Conservation (phyloP, 352 stramenopile species). For the Thraustotheca clavata region DNA sequence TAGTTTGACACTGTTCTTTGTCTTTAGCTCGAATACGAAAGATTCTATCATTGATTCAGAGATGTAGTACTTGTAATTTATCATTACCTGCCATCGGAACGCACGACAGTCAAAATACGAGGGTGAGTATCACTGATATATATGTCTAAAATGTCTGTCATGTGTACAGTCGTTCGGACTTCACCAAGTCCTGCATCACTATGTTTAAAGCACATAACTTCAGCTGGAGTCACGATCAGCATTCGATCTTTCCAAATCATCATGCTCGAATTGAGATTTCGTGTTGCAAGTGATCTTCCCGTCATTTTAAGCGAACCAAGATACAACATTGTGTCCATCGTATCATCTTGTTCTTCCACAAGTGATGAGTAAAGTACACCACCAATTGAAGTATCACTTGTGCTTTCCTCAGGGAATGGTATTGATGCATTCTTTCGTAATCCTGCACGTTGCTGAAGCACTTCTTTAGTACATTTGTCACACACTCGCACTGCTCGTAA, state of each 20-base stretch:
- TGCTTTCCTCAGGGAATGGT: conserved; percentile 4
- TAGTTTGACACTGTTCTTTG: conserved; percentile 54
- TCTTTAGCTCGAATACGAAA: conserved; percentile 62
- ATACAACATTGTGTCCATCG: conserved; percentile 67
- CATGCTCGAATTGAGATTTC: conserved; percentile 61
- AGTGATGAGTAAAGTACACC: conserved; percentile 67
- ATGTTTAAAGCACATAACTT: conserved; percentile 70
- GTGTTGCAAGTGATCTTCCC: conserved; percentile 54
- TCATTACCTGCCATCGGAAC: conserved; percentile 44
- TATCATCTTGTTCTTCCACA: conserved; percentile 70
- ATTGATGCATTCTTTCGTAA: conserved; percentile 28
- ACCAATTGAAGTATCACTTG: conserved; percentile 29
- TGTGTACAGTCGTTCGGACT: conserved; percentile 53
- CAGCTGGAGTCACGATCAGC: conserved; percentile 64
- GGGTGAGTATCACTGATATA: conserved; percentile 63
- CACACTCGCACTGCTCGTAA: conserved; percentile 69
- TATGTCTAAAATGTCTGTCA: conserved; percentile 72
- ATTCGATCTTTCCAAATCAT: conserved; percentile 71
- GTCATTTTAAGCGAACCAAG: conserved; percentile 71
- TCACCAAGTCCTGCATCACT: conserved; percentile 46
- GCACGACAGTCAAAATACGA: conserved; percentile 64
- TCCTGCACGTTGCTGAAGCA: conserved; percentile 56
- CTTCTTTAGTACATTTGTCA: conserved; percentile 55
- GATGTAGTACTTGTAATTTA: neutral
- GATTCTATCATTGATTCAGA: conserved; percentile 21